A percentile compares a stretch with the other conserved stretches of the same genome.
Conservation (phyloP, 257 asterid species). For the Echites panduratus region DNA sequence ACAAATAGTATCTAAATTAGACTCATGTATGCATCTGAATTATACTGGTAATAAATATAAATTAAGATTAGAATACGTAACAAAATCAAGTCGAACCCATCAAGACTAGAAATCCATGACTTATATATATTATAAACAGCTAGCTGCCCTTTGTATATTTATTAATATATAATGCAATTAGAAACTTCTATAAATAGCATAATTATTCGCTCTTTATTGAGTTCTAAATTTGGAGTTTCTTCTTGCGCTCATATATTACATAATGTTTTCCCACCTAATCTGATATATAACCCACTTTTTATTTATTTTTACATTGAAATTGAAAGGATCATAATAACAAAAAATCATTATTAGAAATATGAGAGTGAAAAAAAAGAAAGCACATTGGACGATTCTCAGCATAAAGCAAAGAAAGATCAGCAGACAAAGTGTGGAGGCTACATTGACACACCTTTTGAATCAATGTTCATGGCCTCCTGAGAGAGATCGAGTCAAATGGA, state of each 20-base stretch:
- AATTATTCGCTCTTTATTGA: too few species aligned
- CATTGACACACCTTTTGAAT: not conserved
- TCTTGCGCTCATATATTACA: not conserved
- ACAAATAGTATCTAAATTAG: too few species aligned
- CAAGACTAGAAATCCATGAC: too few species aligned
- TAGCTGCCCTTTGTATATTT: too few species aligned
- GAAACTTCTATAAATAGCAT: too few species aligned
- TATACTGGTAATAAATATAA: too few species aligned
- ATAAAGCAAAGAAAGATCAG: not conserved
- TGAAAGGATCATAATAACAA: not conserved
- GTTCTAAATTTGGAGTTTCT: not conserved
- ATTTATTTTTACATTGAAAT: not conserved
- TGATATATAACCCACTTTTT: not conserved
- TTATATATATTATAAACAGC: too few species aligned
- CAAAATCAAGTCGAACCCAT: too few species aligned
- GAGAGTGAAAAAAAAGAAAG: not conserved
- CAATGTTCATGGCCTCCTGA: too few species aligned
- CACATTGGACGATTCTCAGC: not conserved
- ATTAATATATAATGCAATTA: too few species aligned
- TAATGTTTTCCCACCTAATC: not conserved
- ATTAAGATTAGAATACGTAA: too few species aligned
- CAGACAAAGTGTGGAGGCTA: not conserved
- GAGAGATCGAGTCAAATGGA: conserved; percentile 6
- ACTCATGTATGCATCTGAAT: too few species aligned
- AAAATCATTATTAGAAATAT: not conserved